A percentile compares a stretch with the other conserved stretches of the same genome.
phyloP scores from a whole-genome alignment of 1,139 yeast genomes.

The Suhomyces bolitotheri region DNA sequence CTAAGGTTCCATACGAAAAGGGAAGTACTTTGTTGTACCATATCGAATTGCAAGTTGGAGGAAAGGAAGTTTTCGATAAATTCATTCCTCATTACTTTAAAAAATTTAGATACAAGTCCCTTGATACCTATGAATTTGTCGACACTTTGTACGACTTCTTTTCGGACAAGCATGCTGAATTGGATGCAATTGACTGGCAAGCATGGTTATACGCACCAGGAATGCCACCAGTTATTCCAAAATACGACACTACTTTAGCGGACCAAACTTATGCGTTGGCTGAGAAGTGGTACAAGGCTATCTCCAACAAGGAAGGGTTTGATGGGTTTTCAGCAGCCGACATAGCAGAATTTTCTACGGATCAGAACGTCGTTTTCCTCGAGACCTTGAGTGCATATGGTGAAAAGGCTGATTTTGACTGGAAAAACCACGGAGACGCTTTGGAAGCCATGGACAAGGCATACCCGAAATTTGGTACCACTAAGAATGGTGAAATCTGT shows the following conservation, averaged over 20 bases:
- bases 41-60: constrained; percentile 65
- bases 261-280: constrained; percentile 71
- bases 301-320: constrained; percentile 15
- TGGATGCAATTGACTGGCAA: constrained; percentile 80
- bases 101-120: constrained; percentile 65
- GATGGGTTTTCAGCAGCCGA: constrained; percentile 37
- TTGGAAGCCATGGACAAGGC: constrained; percentile 43
- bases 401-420: constrained; percentile 30
- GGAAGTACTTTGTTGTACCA: constrained; percentile 79
- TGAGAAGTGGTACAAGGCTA: constrained; percentile 56
- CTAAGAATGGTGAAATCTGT: constrained; percentile 77
- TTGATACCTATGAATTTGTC: constrained; percentile 79
- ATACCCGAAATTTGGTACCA: constrained; percentile 47
- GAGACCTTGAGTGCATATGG: constrained; percentile 55
- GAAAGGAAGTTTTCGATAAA: constrained; percentile 64
- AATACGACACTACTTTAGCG: constrained; percentile 75
- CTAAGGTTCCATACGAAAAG: constrained; percentile 87
- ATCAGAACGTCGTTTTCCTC: constrained; percentile 76
- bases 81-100: constrained; percentile 77
- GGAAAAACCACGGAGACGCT: constrained; percentile 43
- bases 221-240: constrained; percentile 77
- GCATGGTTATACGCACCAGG: constrained; percentile 81
- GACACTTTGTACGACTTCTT: constrained; percentile 73
- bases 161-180: constrained; percentile 41
- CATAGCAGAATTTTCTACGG: constrained; percentile 59